Base-by-base conservation (phyloP, 306 rosid genomes). In the Sesbania bispinosa region DNA sequence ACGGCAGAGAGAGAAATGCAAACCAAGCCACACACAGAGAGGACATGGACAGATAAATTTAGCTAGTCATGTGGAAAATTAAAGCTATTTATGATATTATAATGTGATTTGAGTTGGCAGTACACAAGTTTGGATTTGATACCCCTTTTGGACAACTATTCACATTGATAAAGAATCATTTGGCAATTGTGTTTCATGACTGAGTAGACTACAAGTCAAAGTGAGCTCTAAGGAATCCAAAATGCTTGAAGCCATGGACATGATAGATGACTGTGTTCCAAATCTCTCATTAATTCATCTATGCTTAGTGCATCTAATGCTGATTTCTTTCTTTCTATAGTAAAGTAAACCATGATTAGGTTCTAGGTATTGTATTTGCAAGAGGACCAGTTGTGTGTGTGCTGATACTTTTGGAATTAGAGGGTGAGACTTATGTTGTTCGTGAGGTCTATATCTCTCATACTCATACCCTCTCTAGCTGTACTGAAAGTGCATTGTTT, bases 341-440 rank as follows among this genome's bases (percentile, higher is more conserved):
- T 78, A 54, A 78, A 82, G 76, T 85, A 70, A 73, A 79, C 65
- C 57, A 4, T 80, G 41, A 46, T 74, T 82, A 93, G 98, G 83
- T 93, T 82, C 98, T 96, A 79, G 98, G 98, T 45, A 85, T 90
- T 58, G 97, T 90, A 61, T 93, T 93, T 87, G 96, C 98, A n/a
- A 82, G 98, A 74, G 97, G 98, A 81, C 93, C 98, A 27, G 97
- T 96, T 69, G 97, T 88, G 27, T 85, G 97, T 11, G 82, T 90
- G 71, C 80, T 93, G 72, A 85, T 93, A 53, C 98, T 90, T 77
- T 73, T 93, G 79, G 88, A 86, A 50, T 88, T 93, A 4, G 96
- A 80, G 60, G 92, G 87, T 33, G 89, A 88, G 83, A 87, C 89
- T 47, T 93, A 87, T 67, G 97, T 87, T 61, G 90, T 93, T 67